Evolutionary conservation across 306 rosid genomes (phyloP), one percentile per base, ranked within the genome.

Genomic region (Geum urbanum): DNA sequence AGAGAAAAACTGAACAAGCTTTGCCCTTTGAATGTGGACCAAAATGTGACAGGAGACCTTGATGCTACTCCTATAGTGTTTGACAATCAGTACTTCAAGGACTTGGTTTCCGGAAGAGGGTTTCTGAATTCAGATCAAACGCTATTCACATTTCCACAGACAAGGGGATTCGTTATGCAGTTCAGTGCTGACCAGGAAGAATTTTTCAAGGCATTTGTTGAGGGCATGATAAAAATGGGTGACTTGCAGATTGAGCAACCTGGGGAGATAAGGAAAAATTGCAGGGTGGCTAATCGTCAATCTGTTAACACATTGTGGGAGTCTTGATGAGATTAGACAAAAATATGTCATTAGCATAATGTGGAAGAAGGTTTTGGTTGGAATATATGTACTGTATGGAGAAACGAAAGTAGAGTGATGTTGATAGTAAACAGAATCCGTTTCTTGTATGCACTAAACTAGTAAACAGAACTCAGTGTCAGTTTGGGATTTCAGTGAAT

Each of bases 81-180:
- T 43, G 97, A 92, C 74, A 92, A 88, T 70, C 98, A 85, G 39
- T 92, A 92, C 72, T 92, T 88, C 87, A 88, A 87, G 87, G 94
- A 92, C 82, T 85, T 92, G 83, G 94, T 77, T 65, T 73, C 68
- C 18, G 90, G 97, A 20, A 82, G 92, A 47, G 97, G 97, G 5
- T 90, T 92, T 62, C 77, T 92, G 35, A 92, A 90, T 69, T 92
- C 98, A 4, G 97, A 92, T 78, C 85, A 92, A 63, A 85, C 94
- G 11, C 96, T 92, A 6, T 84, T 63, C 74, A 88, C 96, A 60
- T 80, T 13, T 72, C 65, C 63, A 0, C 3, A 44, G 5, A 90
- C 97, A 0, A 77, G 85, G 54, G 64, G 32, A 39, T 88, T 74
- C 13, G 95, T 92, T 70, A 16, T 15, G 58, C 55, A 80, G 0